Base-by-base conservation (phyloP, 805 yeast species). In the Candida ulmi region DNA sequence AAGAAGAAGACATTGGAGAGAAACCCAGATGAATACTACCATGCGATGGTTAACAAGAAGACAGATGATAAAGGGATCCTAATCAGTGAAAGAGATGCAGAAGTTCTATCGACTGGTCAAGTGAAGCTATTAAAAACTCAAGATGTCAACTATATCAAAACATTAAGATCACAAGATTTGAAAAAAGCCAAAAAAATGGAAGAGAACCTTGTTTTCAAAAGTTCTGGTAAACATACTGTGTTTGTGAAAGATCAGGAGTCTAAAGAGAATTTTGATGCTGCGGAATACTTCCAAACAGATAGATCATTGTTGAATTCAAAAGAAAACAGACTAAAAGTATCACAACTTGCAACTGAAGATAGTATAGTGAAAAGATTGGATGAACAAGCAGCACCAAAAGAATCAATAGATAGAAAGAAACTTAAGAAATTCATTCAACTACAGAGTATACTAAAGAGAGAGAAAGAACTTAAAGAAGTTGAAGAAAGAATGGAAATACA, bases 21-120 rank as follows among this genome's bases (percentile, higher is more conserved):
- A 51, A 93, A 93, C 58, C 95, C 95, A 13, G 99, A 93, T 71
- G 99, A 93, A 62, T 93, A 84, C 66, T 88, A 91, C 62, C 96
- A 88, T 75, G 93, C 88, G 17, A 93, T 93, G 99, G 76, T 81
- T 25, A 69, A 72, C 12, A 68, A 71, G 44, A 72, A 71, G 52
- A 78, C 93, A 5, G 95, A 88, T 47, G 64, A 69, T 2, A 66
- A 72, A 11, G 97, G 97, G 1, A 70, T 85, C 8, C 54, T 83
- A 36, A 59, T 83, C 11, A 66, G 79, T 1, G 86, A 85, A 17
- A 70, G 95, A 44, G 83, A 76, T 16, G 72, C 69, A 19, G 83
- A 76, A 48, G 66, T 68, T 25, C 62, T 88, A 39, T 64, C 78
- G 8, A 73, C 72, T 36, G 96, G 82, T 40, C 95, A 91, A 54